Conservation (phyloP, 176 grass and related monocot genomes). For the Lolium rigidum region DNA sequence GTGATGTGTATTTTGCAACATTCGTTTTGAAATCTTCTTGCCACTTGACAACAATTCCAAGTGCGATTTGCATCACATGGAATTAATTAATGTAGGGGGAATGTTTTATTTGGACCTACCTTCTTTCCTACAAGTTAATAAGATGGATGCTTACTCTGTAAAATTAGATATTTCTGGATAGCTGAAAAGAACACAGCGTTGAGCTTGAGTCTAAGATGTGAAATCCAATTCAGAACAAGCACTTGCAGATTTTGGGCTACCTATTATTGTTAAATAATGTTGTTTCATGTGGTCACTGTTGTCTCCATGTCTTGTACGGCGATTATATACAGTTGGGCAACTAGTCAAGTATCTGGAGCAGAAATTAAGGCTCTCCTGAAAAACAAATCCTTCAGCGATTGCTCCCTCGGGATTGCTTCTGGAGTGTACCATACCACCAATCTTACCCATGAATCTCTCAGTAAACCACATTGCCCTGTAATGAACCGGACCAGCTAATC, state of each 20-base stretch:
- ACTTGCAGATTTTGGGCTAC: not conserved
- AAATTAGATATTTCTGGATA: not conserved
- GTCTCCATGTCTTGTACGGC: not conserved
- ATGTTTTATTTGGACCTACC: not conserved
- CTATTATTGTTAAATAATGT: not conserved
- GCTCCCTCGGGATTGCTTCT: not conserved
- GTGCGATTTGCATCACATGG: not conserved
- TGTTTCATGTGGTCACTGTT: not conserved
- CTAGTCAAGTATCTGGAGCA: not conserved
- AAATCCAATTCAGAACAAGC: not conserved
- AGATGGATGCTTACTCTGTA: not conserved
- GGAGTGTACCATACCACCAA: not conserved
- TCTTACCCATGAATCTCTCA: not conserved
- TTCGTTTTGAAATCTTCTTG: not conserved
- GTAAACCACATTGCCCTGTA: not conserved
- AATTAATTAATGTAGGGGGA: not conserved
- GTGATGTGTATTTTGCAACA: not conserved
- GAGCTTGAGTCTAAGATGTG: not conserved
- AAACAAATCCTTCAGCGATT: not conserved
- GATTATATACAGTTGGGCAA: not conserved
- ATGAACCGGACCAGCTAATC: not conserved
- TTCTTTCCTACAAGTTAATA: too few species aligned
- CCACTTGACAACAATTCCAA: not conserved
- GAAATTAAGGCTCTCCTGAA: not conserved
- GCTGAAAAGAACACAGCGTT: not conserved